phyloP scores from a whole-genome alignment of 2,329 filamentous ascomycete species.

The Ceratocystis destructans region DNA sequence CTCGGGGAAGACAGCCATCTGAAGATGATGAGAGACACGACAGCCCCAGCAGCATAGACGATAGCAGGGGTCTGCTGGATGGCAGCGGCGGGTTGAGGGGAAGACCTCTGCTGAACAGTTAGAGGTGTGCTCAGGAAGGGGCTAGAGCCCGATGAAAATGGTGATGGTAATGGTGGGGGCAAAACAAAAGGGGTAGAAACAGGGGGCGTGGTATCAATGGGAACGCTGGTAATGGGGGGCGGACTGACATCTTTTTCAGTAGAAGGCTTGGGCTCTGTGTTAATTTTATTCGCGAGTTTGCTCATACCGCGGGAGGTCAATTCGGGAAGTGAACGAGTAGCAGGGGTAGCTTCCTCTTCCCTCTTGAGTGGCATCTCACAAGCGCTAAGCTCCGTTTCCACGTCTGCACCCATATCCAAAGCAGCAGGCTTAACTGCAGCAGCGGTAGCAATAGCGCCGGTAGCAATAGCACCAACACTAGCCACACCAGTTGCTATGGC shows the following conservation, averaged over 20 bases:
- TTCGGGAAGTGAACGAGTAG: background rate
- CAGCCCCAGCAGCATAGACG: conserved; percentile 1
- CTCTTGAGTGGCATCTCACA: background rate
- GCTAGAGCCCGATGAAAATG: conserved; percentile 1
- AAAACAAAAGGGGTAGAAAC: conserved; percentile 6
- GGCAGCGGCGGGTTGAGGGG: conserved; percentile 4
- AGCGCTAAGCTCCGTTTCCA: background rate
- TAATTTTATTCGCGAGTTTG: background rate
- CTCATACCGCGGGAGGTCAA: background rate
- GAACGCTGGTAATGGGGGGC: conserved; percentile 2
- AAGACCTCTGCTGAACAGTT: conserved; percentile 16
- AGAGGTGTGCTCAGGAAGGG: conserved; percentile 10
- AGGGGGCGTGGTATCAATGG: background rate
- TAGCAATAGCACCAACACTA: background rate
- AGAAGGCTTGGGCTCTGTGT: conserved; percentile 6
- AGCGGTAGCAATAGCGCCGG: background rate
- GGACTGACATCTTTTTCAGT: conserved; percentile 17
- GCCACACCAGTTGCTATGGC: background rate
- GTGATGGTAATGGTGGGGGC: background rate
- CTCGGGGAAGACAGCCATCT: conserved; percentile 1
- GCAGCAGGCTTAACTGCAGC: background rate
- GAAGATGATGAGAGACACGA: background rate
- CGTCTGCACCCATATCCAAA: background rate
- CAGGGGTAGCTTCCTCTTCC: background rate
- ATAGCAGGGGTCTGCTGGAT: background rate